Percentiles rank a stretch among this genome's conserved stretches.
phyloP scores from a whole-genome alignment of 164 flowering plant genomes.

The Cinnamomum micranthum region DNA sequence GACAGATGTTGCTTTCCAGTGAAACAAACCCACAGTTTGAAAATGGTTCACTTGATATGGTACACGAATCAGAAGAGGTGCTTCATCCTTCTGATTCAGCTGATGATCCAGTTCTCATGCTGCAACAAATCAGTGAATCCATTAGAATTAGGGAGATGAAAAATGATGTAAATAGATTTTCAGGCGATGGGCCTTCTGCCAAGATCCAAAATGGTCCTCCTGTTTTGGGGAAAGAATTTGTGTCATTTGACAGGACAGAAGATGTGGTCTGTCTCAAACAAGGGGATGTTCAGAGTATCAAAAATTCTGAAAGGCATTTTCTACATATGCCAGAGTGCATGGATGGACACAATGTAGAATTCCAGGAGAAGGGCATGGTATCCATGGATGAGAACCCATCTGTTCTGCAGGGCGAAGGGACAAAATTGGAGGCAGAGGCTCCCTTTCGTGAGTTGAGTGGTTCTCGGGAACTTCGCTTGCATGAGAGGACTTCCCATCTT shows the following conservation, averaged over 20 bases:
- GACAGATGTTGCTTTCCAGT: slow-evolving; percentile 33
- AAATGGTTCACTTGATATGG: slow-evolving; percentile 16
- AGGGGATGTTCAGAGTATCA: slow-evolving; percentile 9
- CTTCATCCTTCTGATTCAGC: slow-evolving; percentile 16
- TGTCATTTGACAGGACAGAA: slow-evolving; percentile 19
- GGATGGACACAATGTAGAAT: slow-evolving; percentile 20
- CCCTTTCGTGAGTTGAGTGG: slow-evolving; percentile 3
- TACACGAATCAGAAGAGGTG: slow-evolving; percentile 8
- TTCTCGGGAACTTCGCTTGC: slow-evolving; percentile 15
- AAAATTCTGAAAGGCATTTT: slow-evolving; percentile 14
- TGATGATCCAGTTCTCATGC: slow-evolving; percentile 44
- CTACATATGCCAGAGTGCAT: not conserved
- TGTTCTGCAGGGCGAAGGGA: slow-evolving; percentile 15
- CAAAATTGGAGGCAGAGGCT: slow-evolving; percentile 9
- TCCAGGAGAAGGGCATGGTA: slow-evolving; percentile 46
- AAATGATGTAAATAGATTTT: slow-evolving; percentile 11
- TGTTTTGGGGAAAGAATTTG: slow-evolving; percentile 24
- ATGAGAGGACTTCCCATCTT: slow-evolving; percentile 15
- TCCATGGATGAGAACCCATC: slow-evolving; percentile 17
- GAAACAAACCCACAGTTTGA: slow-evolving; percentile 27
- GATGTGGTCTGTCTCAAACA: slow-evolving; percentile 22
- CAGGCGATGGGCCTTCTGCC: slow-evolving; percentile 17
- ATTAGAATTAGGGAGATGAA: slow-evolving; percentile 26
- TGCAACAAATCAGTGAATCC: slow-evolving; percentile 40
- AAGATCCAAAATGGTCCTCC: slow-evolving; percentile 9